Evolutionary conservation across 176 grass and related monocot genomes (phyloP), one percentile per base, ranked within the genome.

Genomic region (Juncus effusus): DNA sequence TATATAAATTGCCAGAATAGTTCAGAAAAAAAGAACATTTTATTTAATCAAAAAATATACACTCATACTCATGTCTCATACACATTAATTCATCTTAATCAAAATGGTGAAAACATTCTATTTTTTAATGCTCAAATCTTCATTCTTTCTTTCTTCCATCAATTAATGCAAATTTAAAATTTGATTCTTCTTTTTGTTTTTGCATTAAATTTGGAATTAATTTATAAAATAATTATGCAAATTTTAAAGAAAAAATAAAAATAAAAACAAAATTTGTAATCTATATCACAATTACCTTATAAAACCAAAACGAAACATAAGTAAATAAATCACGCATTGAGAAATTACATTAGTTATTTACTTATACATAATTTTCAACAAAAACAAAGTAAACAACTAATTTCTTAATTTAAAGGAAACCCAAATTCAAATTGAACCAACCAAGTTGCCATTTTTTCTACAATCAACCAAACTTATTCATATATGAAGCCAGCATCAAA

Each of bases 131-230:
- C 54, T 72, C 38, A 72, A 72, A 40, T 10, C 53, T 72, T 72
- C 57, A 59, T 56, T 59, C 68, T 56, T 72, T 72, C 40, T 72
- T 72, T 72, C 40, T 42, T 71, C 54, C 56, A 58, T 59, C 68
- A 72, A 16, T 59, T 42, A 56, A 72, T 59, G 53, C 42, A 36
- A 5, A 72, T 72, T 59, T 19, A 5, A 47, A 47, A 47, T 6
- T 47, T 28, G 19, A 28, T 28, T 28, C 19, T 28, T 28, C 19
- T 28, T 28, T 28, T 28, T 28, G 19, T 28, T 28, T 28, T 28
- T 28, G 19, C 19, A 28, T 28, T 28, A 28, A 28, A 0, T 28
- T 28, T 28, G 19, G 19, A 28, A 28, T 28, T 28, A 28, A 28
- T 28, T 28, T 28, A 40, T 69, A 56, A 69, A 54, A 13, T 11